phyloP scores from a whole-genome alignment of 2,329 filamentous ascomycete species.

The Venturia pyrina region DNA sequence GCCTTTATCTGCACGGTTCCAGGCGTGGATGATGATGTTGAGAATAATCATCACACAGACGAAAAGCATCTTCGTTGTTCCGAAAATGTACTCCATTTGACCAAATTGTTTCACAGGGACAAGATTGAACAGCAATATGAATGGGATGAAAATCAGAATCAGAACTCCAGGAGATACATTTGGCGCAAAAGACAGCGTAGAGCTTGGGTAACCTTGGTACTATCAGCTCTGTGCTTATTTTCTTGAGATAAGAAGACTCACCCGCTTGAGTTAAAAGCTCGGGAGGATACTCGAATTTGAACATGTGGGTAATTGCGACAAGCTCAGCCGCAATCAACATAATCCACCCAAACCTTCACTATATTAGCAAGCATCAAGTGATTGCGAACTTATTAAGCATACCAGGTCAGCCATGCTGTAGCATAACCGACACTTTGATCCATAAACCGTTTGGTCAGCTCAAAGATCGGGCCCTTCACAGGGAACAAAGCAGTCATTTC shows the following conservation, averaged over 20 bases:
- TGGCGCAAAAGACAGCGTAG: background rate
- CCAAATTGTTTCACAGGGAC: conserved; percentile 26
- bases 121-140: conserved; percentile 26
- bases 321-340: conserved; percentile 13
- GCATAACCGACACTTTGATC: conserved; percentile 36
- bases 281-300: conserved; percentile 12
- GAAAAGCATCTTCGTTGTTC: conserved; percentile 27
- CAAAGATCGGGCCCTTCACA: conserved; percentile 31
- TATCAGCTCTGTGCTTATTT: background rate
- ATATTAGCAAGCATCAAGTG: background rate
- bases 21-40: conserved; percentile 30
- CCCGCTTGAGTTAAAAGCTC: conserved; percentile 13
- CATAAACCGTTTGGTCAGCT: conserved; percentile 30
- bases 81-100: conserved; percentile 27
- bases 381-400: conserved; percentile 16
- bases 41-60: conserved; percentile 32
- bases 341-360: conserved; percentile 6
- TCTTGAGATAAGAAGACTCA: background rate
- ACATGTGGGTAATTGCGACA: conserved; percentile 15
- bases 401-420: conserved; percentile 37
- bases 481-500: conserved; percentile 33
- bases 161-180: conserved; percentile 27
- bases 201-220: background rate
- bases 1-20: conserved; percentile 14
- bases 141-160: conserved; percentile 25